Evolutionary conservation across 306 rosid species (phyloP).

Genomic region (Quercus dentata): DNA sequence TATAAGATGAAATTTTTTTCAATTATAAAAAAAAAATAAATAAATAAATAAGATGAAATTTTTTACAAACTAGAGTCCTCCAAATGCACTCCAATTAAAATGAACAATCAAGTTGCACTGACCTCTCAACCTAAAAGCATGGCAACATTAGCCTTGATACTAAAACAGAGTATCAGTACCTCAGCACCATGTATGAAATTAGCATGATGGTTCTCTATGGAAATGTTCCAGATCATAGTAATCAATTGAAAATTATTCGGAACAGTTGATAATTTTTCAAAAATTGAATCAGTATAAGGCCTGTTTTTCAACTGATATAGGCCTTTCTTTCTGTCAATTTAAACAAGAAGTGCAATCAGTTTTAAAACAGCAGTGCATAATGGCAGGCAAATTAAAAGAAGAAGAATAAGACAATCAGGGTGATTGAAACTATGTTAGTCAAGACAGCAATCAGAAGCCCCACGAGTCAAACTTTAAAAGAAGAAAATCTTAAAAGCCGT

Average conservation of each 20-base stretch:
- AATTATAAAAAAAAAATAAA: no score
- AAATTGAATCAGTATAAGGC: background rate
- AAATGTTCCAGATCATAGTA: background rate
- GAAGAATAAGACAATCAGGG: background rate
- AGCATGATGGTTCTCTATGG: background rate
- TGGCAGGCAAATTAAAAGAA: no score
- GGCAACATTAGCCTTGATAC: no score
- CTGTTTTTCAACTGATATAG: background rate
- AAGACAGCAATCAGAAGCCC: background rate
- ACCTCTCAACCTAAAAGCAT: no score
- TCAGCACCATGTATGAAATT: background rate
- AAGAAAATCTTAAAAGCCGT: background rate
- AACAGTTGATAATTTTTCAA: background rate
- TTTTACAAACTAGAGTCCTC: no score
- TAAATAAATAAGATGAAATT: no score
- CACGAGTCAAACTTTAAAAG: background rate
- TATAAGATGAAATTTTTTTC: no score
- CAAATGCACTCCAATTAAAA: no score
- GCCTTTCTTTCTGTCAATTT: background rate
- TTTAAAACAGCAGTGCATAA: background rate
- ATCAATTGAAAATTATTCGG: background rate
- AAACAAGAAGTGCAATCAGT: background rate
- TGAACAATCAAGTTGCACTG: no score
- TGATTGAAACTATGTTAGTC: background rate
- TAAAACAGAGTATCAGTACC: background rate